Conservation (phyloP, 129 eudicot genomes). For the Artemisia annua region DNA sequence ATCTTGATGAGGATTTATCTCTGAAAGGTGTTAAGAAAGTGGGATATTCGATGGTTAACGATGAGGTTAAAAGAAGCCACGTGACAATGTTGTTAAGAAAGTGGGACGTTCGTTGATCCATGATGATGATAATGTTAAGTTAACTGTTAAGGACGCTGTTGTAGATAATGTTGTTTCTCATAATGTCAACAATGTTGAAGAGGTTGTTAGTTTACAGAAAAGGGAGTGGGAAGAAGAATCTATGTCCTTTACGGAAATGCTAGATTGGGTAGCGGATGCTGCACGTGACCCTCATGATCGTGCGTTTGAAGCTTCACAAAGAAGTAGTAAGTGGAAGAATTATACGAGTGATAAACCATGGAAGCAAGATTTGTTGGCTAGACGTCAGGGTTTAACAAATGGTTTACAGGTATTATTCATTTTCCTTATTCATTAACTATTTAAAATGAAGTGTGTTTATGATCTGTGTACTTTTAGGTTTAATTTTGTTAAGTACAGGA, state of each 20-base stretch:
- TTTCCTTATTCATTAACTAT: not conserved
- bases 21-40: slow-evolving; percentile 35
- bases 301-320: slow-evolving; percentile 49
- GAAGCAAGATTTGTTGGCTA: slow-evolving; percentile 52
- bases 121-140: slow-evolving; percentile 21
- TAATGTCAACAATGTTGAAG: slow-evolving; percentile 2
- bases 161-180: slow-evolving; percentile 17
- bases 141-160: not conserved
- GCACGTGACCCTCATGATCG: slow-evolving; percentile 57
- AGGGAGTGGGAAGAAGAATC: slow-evolving; percentile 51
- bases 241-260: slow-evolving; percentile 45
- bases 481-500: too few relatives aligned
- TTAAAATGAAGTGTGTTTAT: too few relatives aligned
- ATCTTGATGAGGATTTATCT: slow-evolving; percentile 29
- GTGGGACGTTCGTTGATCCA: slow-evolving; percentile 17
- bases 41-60: slow-evolving; percentile 25
- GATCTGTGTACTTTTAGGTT: too few relatives aligned
- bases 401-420: slow-evolving; percentile 48
- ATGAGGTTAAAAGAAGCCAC: slow-evolving; percentile 20
- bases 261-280: slow-evolving; percentile 57
- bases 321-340: slow-evolving; percentile 52
- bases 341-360: slow-evolving; percentile 32
- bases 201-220: slow-evolving; percentile 31
- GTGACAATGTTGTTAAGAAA: slow-evolving; percentile 31
- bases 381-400: slow-evolving; percentile 49